Conservation (phyloP, 306 rosid species). For the Citrullus amarus region DNA sequence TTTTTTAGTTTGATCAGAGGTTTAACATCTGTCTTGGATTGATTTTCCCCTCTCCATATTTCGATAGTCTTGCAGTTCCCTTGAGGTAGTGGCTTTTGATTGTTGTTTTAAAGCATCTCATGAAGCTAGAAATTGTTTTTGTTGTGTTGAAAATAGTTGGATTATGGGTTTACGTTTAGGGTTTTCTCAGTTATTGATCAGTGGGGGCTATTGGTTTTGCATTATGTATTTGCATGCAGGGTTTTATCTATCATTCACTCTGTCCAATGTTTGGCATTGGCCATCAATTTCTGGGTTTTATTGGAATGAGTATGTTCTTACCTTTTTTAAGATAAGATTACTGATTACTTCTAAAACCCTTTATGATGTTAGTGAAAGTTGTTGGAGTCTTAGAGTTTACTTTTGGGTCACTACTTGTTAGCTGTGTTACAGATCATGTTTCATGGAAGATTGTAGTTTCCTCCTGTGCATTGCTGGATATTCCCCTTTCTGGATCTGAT, state of each 20-base stretch:
- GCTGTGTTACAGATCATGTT: neutral
- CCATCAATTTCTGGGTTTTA: slow-evolving; percentile 4
- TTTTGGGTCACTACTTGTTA: neutral
- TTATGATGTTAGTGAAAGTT: neutral
- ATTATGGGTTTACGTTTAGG: slow-evolving; percentile 1
- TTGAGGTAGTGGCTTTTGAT: neutral
- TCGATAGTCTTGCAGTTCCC: neutral
- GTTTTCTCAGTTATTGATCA: neutral
- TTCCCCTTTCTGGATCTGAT: neutral
- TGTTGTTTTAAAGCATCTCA: neutral
- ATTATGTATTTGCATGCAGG: slow-evolving; percentile 6
- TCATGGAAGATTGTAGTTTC: neutral
- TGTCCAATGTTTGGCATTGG: neutral
- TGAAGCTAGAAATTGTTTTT: neutral
- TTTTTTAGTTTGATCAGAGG: neutral
- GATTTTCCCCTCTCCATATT: neutral
- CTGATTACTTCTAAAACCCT: neutral
- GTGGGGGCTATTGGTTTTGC: neutral
- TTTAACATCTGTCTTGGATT: neutral
- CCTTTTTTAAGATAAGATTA: neutral
- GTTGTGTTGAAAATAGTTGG: neutral
- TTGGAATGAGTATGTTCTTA: neutral
- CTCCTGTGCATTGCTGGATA: slow-evolving; percentile 1
- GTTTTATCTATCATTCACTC: neutral
- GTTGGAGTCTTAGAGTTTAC: neutral